These are phyloP conservation scores for Waitea zeae DNA, from an alignment of 1,284 basidiomycete genomes.

Conservation along the genomic window DNA sequence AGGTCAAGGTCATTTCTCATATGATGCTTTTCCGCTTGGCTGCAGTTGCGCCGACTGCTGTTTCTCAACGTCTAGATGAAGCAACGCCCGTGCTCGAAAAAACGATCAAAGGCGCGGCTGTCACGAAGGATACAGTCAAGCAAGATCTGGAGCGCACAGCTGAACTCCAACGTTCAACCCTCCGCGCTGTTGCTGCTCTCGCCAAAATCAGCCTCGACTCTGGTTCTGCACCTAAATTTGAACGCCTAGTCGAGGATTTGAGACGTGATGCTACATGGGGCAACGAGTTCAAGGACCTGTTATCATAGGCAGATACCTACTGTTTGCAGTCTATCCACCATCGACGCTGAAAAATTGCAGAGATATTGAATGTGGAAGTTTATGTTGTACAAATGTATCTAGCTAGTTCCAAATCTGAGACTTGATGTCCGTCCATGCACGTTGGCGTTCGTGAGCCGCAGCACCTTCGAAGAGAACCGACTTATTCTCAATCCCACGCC, in stretches of 20 bases:
- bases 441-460: constrained; percentile 25
- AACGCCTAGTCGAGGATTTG: constrained; percentile 55
- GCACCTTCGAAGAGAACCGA: constrained; percentile 37
- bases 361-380: too few relatives aligned
- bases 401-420: constrained; percentile 16
- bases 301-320: too few relatives aligned
- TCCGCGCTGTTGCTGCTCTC: constrained; percentile 76
- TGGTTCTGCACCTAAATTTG: constrained; percentile 55
- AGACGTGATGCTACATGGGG: constrained; percentile 54
- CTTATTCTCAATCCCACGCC: constrained; percentile 59
- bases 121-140: constrained; percentile 91
- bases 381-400: not conserved
- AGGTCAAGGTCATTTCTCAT: constrained; percentile 93
- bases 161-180: constrained; percentile 78
- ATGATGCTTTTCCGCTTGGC: constrained; percentile 89
- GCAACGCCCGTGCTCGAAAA: constrained; percentile 67
- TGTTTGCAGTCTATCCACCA: too few relatives aligned
- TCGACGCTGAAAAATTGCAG: too few relatives aligned
- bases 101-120: constrained; percentile 82
- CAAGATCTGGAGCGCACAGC: constrained; percentile 91
- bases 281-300: constrained; percentile 48
- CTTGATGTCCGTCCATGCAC: constrained; percentile 22
- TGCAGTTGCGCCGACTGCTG: constrained; percentile 66
- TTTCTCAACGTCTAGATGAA: constrained; percentile 78
- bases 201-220: constrained; percentile 47